Evolutionary conservation across 257 asterid species (phyloP).

Genomic region (Salvia splendens): DNA sequence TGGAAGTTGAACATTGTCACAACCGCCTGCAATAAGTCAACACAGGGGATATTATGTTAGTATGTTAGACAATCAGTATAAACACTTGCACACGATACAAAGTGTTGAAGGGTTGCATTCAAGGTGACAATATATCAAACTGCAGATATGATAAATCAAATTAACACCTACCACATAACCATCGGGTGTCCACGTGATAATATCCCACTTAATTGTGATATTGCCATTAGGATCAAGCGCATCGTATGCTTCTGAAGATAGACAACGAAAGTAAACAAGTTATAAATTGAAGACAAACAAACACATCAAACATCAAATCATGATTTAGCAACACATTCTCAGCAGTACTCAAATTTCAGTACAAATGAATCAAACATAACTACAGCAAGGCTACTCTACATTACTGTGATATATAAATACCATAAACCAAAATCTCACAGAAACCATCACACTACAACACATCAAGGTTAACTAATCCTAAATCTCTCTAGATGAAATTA

Average conservation of each 20-base stretch:
- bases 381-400: not conserved
- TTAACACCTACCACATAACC: constrained; percentile 74
- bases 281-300: not conserved
- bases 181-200: constrained; percentile 75
- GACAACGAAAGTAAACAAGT: constrained; percentile 19
- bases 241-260: constrained; percentile 71
- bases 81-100: not conserved
- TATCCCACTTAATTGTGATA: constrained; percentile 80
- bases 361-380: constrained; percentile 22
- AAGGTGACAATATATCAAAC: not conserved
- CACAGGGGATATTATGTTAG: not conserved
- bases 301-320: not conserved
- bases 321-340: not conserved
- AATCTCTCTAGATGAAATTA: not conserved
- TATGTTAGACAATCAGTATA: not conserved
- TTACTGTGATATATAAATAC: constrained; percentile 1
- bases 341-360: constrained; percentile 1
- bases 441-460: not conserved
- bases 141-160: not conserved
- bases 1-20: constrained; percentile 68
- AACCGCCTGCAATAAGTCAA: constrained; percentile 43
- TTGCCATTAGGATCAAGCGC: constrained; percentile 88
- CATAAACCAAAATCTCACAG: not conserved
- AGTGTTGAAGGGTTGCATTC: constrained; percentile 1
- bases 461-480: constrained; percentile 19